phyloP scores from a whole-genome alignment of 768 basidiomycete genomes.

The Psilocybe azurescens region DNA sequence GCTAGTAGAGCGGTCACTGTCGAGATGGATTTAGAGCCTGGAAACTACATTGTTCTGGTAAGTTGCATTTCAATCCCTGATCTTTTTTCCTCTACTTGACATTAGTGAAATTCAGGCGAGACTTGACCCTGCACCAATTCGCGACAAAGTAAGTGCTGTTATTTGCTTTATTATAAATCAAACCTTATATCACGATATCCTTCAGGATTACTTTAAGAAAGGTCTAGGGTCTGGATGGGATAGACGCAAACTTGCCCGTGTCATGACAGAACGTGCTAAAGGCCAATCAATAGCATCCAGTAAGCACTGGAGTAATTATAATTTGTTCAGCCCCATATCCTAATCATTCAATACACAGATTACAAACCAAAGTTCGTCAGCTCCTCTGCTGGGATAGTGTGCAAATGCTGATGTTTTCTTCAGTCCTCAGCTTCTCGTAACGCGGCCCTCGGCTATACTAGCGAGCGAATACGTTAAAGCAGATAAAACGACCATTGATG shows the following conservation, averaged over 20 bases:
- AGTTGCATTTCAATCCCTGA: neutral
- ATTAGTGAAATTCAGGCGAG: constrained; percentile 17
- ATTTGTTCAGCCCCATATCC: neutral
- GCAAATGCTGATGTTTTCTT: neutral
- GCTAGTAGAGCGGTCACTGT: constrained; percentile 41
- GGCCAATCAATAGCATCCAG: constrained; percentile 37
- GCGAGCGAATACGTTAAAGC: constrained; percentile 19
- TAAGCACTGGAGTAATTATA: constrained; percentile 15
- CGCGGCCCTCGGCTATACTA: constrained; percentile 18
- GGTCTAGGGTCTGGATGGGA: constrained; percentile 31
- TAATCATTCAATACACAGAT: constrained; percentile 18
- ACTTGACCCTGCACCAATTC: constrained; percentile 24
- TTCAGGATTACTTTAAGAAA: constrained; percentile 35
- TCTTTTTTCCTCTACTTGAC: neutral
- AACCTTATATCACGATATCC: neutral
- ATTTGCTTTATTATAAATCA: neutral
- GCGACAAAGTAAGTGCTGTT: constrained; percentile 19
- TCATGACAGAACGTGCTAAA: constrained; percentile 33
- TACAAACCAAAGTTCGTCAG: constrained; percentile 26
- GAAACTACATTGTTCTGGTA: constrained; percentile 48
- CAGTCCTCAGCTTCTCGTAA: constrained; percentile 23
- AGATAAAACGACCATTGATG: constrained; percentile 22
- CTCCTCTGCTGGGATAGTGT: neutral
- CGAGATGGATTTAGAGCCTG: constrained; percentile 44
- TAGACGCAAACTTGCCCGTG: constrained; percentile 31